Evolutionary conservation across 148 eudicot genomes (phyloP).

Genomic region (Camellia japonica): DNA sequence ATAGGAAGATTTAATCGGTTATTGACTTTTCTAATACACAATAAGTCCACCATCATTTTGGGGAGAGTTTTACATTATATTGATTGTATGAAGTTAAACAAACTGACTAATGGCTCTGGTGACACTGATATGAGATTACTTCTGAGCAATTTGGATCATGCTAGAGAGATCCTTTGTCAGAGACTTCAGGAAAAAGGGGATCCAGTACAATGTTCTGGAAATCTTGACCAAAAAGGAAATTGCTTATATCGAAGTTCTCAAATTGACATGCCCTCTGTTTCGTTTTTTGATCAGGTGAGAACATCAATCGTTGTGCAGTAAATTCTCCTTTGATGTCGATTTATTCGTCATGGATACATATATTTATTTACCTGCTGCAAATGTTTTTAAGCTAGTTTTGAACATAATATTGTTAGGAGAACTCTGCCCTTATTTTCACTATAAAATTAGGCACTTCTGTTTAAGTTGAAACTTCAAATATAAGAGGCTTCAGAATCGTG

Average conservation of each 20-base stretch:
- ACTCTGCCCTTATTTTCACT: not conserved
- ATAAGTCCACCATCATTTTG: constrained; percentile 52
- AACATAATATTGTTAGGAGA: not conserved
- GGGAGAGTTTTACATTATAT: constrained; percentile 41
- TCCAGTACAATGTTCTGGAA: constrained; percentile 14
- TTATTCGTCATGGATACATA: not conserved
- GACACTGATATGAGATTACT: constrained; percentile 48
- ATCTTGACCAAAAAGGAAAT: constrained; percentile 19
- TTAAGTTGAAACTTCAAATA: not conserved
- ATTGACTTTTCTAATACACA: constrained; percentile 50
- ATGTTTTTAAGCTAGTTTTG: not conserved
- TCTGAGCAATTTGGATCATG: constrained; percentile 35
- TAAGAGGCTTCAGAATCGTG: not conserved
- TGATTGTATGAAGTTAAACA: constrained; percentile 27
- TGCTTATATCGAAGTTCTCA: constrained; percentile 15
- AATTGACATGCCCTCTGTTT: constrained; percentile 19
- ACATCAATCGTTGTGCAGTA: not conserved
- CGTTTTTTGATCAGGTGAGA: constrained; percentile 40
- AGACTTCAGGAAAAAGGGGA: constrained; percentile 27
- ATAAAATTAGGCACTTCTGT: not conserved
- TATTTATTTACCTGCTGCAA: not conserved
- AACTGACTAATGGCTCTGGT: constrained; percentile 26
- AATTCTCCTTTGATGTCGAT: not conserved
- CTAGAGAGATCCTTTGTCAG: constrained; percentile 42
- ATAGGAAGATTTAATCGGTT: constrained; percentile 58